Evolutionary conservation across 2,329 filamentous ascomycete genomes (phyloP), one percentile per base, ranked within the genome.

Genomic region (Ceratocystis destructans): DNA sequence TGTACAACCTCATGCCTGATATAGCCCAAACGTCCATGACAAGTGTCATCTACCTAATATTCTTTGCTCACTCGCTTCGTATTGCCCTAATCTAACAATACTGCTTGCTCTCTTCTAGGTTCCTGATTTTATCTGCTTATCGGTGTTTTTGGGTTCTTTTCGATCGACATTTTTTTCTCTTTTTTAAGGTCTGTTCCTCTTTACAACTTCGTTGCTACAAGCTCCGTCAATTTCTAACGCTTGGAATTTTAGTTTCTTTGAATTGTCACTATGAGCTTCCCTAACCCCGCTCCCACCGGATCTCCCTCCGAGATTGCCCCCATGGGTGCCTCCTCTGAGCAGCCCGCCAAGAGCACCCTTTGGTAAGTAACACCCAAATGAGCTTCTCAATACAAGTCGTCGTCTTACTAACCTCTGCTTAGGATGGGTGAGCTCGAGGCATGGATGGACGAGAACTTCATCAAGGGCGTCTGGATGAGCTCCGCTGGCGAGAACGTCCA

Each of bases 391-490:
- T 46, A 22, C 22, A 7, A 15, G 15, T 31, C n/a, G 17, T 12
- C 25, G 2, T 53, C 2, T 57, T 12, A 20, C 64, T 68, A 64
- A 68, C 64, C 5, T n/a, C 44, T 31, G 66, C 63, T 31, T 48
- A 96, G 92, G 93, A 99, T 99, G 94, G 94, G 94, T 71, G 94
- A 99, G 76, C 87, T 99, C 70, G 93, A 97, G 77, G 90, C 91
- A 33, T 99, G 94, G 94, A 97, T 99, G 79, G 94, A 99, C 72
- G 94, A 99, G 80, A 95, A 93, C 78, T 99, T 97, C 76, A 89
- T 99, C 74, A 92, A 95, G 78, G 94, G 89, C 72, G 86, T 97
- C 59, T 97, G 90, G 83, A 74, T 80, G 70, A 96, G 90, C 73
- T 86, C 92, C 72, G 89, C 96, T 79, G 91, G 89, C 71, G 94